Evolutionary conservation across 192 early-diverging fungal genomes (phyloP), one percentile per base, ranked within the genome.

Genomic region (Paraglomus brasilianum): DNA sequence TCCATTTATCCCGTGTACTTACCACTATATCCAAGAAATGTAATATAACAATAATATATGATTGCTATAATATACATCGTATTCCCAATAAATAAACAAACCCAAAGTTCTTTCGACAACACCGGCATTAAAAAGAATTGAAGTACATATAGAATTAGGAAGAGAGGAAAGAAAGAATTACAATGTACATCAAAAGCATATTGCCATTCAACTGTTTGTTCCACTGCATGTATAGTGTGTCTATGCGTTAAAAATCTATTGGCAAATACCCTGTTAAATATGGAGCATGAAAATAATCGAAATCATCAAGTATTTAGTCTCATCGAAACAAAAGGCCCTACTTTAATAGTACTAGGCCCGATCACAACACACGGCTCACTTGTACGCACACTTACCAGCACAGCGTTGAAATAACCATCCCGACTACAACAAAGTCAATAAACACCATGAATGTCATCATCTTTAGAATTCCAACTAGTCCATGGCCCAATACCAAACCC

Each of bases 181-280:
- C 94, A 97, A 69, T 98, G 96, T 11, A 98, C 92, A 77, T 98
- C 96, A 71, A 97, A 95, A 47, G 89, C 91, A 73, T 97, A 98
- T 47, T 89, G 88, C 95, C 95, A 98, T 79, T 98, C 96, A 19
- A 96, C 93, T 52, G 77, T 84, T 72, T 97, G 95, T 46, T 93
- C 90, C 7, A 86, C 85, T 6, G 92, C 82, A 71, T 97, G 93
- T 1, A 78, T 59, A 61, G 82, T 85, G 69, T 74, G 84, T 69
- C 85, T 88, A 69, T 89, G 90, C 52, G 88, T 69, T 45, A 98
- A 83, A 60, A 93, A 93, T 30, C 85, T 81, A 74, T 98, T 98
- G 3, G 92, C 83, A 58, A 80, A 72, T 59, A 72, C 52, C 76
- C 79, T 80, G n/a, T 69, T 42, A 5, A 19, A 30, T 30, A 30